Percentiles rank a stretch among this genome's conserved stretches.
Evolutionary conservation across 345 rosid species (phyloP).

Genomic region (Lepidium didymum): DNA sequence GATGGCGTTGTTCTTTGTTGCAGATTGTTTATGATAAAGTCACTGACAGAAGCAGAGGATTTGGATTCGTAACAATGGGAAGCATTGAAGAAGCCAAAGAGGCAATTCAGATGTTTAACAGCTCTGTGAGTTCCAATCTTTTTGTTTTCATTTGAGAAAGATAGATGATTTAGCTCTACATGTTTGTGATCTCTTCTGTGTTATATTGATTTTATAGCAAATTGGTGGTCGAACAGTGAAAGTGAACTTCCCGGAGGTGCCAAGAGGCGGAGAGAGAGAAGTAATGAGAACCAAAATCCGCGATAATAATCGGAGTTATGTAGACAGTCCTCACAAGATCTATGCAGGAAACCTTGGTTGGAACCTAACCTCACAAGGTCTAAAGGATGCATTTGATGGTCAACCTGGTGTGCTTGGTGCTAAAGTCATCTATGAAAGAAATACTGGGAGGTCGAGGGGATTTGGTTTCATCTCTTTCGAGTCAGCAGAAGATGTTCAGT

Average conservation of each 20-base stretch:
- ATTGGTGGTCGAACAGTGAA: slow-evolving; percentile 72
- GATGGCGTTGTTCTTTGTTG: not conserved
- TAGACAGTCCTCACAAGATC: slow-evolving; percentile 79
- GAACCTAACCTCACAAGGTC: slow-evolving; percentile 64
- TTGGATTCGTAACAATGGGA: slow-evolving; percentile 81
- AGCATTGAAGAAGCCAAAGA: slow-evolving; percentile 71
- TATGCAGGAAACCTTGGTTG: slow-evolving; percentile 93
- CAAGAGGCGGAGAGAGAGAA: slow-evolving; percentile 86
- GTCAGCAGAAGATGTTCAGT: slow-evolving; percentile 50
- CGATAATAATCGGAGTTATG: slow-evolving; percentile 43
- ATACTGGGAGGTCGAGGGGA: slow-evolving; percentile 73
- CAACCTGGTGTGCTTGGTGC: slow-evolving; percentile 80
- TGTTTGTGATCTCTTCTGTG: not conserved
- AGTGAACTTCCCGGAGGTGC: slow-evolving; percentile 95
- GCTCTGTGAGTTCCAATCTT: slow-evolving; percentile 51
- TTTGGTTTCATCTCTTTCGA: slow-evolving; percentile 81
- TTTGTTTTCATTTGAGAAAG: not conserved
- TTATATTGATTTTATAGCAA: slow-evolving; percentile 45
- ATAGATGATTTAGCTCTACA: not conserved
- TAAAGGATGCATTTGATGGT: slow-evolving; percentile 58
- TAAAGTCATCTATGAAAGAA: slow-evolving; percentile 68
- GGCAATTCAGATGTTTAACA: slow-evolving; percentile 72
- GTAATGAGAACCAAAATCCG: slow-evolving; percentile 54
- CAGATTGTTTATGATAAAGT: slow-evolving; percentile 78
- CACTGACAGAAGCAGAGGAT: slow-evolving; percentile 95